phyloP scores from a whole-genome alignment of 331 rosid species.

The Erythrophleum ivorense region DNA sequence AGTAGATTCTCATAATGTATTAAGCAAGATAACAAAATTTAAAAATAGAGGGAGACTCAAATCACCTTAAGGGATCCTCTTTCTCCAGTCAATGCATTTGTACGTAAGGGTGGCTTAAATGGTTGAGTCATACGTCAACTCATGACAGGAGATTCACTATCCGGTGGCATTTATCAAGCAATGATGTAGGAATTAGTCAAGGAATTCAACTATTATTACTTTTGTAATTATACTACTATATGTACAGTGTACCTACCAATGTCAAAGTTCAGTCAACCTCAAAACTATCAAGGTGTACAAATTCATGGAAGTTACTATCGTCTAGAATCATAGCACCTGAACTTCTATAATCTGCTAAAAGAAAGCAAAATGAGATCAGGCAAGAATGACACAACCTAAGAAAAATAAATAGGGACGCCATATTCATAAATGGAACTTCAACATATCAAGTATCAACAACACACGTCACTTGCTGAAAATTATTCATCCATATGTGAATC shows the following conservation, averaged over 20 bases:
- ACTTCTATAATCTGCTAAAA: too few species aligned
- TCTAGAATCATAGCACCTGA: too few species aligned
- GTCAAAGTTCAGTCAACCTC: constrained; percentile 33
- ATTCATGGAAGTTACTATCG: too few species aligned
- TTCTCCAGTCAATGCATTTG: constrained; percentile 82
- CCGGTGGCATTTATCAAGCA: constrained; percentile 69
- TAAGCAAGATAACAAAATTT: constrained; percentile 12
- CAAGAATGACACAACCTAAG: too few species aligned
- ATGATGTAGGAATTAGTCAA: constrained; percentile 12
- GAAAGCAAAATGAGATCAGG: too few species aligned
- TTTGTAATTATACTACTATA: not conserved
- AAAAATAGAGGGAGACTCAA: constrained; percentile 2
- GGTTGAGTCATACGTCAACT: constrained; percentile 85
- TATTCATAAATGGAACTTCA: too few species aligned
- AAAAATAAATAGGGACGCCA: not conserved
- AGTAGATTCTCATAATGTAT: constrained; percentile 24
- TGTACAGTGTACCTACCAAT: constrained; percentile 59
- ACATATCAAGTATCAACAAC: too few species aligned
- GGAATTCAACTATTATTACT: constrained; percentile 1
- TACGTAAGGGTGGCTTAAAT: constrained; percentile 81
- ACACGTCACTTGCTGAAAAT: too few species aligned
- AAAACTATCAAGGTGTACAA: too few species aligned
- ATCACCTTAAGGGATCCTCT: constrained; percentile 74
- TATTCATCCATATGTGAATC: too few species aligned
- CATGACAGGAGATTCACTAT: constrained; percentile 94